A percentile compares a stretch with the other conserved stretches of the same genome.
These are phyloP conservation scores for Malus hybrid DNA, from an alignment of 331 rosid genomes.

Conservation along the genomic window DNA sequence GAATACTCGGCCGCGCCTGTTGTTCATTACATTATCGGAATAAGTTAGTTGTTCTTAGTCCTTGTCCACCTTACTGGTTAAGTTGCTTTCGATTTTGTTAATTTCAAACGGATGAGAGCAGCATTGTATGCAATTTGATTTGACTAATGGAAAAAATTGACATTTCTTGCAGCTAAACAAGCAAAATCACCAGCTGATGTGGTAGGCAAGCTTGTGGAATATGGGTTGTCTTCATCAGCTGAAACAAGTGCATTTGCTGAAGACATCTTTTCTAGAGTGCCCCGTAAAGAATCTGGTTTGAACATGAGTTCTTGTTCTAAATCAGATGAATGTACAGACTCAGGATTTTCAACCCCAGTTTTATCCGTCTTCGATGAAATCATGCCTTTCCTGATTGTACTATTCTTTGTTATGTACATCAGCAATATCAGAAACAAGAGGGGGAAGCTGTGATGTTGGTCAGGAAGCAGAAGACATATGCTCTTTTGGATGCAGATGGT, in stretches of 20 bases:
- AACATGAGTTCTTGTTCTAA: conserved; percentile 39
- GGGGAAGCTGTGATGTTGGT: conserved; percentile 74
- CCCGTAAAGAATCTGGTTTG: conserved; percentile 44
- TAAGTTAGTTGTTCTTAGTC: conserved; percentile 36
- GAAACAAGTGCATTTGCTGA: conserved; percentile 66
- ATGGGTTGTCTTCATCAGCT: conserved; percentile 39
- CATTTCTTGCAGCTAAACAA: conserved; percentile 59
- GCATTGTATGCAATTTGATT: background rate
- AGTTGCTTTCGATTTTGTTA: background rate
- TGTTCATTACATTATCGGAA: conserved; percentile 73
- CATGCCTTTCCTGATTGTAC: background rate
- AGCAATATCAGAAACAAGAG: conserved; percentile 82
- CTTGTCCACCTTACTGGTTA: background rate
- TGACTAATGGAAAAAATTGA: background rate
- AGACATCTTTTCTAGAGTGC: conserved; percentile 60
- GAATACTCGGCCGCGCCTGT: conserved; percentile 76
- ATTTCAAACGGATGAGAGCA: background rate
- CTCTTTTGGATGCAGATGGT: conserved; percentile 67
- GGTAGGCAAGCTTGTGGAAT: conserved; percentile 47
- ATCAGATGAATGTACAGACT: background rate
- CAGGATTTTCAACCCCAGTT: background rate
- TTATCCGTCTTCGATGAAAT: background rate
- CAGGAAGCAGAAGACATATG: conserved; percentile 63
- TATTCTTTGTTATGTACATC: conserved; percentile 18
- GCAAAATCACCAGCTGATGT: conserved; percentile 70